Evolutionary conservation across 345 rosid genomes (phyloP).

Genomic region (Eucalyptus sp.): DNA sequence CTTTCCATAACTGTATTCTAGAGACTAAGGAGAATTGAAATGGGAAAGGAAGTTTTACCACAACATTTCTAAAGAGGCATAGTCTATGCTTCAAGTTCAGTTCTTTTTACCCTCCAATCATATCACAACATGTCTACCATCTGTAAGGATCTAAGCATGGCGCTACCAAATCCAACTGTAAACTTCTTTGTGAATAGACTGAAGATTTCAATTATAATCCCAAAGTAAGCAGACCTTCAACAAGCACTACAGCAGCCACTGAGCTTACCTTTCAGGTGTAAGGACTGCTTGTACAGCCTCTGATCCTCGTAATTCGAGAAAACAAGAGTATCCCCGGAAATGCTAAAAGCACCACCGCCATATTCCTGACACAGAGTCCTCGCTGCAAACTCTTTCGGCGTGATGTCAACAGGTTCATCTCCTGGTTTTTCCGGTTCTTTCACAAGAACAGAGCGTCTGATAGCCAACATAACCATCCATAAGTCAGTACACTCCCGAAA

Average conservation of each 20-base stretch:
- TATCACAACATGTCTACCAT: not conserved
- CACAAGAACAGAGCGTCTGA: slow-evolving; percentile 70
- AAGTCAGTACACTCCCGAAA: not conserved
- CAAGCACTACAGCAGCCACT: not conserved
- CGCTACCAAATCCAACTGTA: not conserved
- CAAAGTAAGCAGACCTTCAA: not conserved
- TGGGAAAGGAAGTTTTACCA: not conserved
- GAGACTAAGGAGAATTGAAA: not conserved
- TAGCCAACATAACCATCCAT: not conserved
- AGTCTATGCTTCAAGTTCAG: not conserved
- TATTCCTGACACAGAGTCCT: slow-evolving; percentile 79
- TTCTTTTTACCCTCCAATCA: not conserved
- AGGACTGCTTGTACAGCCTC: slow-evolving; percentile 56
- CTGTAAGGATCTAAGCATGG: not conserved
- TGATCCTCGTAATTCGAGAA: slow-evolving; percentile 91
- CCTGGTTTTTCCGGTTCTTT: slow-evolving; percentile 41
- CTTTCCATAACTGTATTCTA: not conserved
- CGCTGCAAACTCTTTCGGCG: slow-evolving; percentile 70
- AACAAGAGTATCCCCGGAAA: slow-evolving; percentile 42
- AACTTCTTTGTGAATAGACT: not conserved
- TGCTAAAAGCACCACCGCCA: slow-evolving; percentile 83
- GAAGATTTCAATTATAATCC: not conserved
- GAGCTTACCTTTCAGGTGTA: slow-evolving; percentile 25
- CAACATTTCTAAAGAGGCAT: not conserved
- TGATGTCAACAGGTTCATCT: slow-evolving; percentile 47